Base-by-base conservation (phyloP, 768 basidiomycete genomes). In the Mycena rebaudengoi region DNA sequence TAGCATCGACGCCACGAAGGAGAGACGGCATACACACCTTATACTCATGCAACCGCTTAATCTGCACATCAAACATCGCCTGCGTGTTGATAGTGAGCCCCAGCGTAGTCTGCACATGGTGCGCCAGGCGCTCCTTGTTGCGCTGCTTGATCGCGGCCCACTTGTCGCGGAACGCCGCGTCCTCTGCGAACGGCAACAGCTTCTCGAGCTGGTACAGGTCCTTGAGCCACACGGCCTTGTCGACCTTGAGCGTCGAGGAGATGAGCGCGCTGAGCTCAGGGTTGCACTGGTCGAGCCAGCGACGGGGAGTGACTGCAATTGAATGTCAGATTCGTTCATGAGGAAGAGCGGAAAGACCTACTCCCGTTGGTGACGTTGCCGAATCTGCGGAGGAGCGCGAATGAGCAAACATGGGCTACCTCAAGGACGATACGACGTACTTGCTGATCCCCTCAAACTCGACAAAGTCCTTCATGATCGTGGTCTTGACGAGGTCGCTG, bases 241-340 rank as follows among this genome's bases (percentile, higher is more conserved):
- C 86, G 37, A 92, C 68, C 69, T 88, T 85, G 65, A 99, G 88
- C 1, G 94, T 90, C 64, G 88, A 80, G 18, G 94, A 91, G 75
- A 98, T 96, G 54, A 99, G 90, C 10, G 83, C 81, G 67, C 92
- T 92, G 41, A 99, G 86, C 45, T 86, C 82, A 10, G 95, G 95
- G 80, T 99, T 99, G 83, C 95, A 96, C 87, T 92, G 91, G 69
- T 95, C 91, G 50, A 96, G 87, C 94, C 94, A 98, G 66, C 97
- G 88, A 66, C 97, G 92, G 49, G 94, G 95, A 21, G 95, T 98
- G 66, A 98, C 91, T 91, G 60, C 28, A 23, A 32, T 26, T 13
- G 29, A 35, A 21, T 37, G 28, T 13, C 35, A 26, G 30, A n/a
- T n/a, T n/a, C 18, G 12, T 20, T 13, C 1, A 25, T 20, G 33